Conservation (phyloP, 2,329 filamentous ascomycete species). For the Sporothrix humicola region DNA sequence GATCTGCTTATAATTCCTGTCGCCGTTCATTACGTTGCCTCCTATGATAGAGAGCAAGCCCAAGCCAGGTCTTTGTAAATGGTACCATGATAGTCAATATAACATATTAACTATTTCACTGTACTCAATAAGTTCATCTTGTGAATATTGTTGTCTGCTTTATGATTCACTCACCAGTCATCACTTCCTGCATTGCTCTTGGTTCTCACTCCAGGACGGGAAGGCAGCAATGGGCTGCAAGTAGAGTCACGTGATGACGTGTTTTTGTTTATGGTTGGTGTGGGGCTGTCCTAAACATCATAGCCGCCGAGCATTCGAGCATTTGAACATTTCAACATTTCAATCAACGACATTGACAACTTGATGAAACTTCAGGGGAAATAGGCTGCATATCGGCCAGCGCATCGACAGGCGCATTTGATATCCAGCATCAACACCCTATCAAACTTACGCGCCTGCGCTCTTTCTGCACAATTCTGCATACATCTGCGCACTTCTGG, state of each 20-base stretch:
- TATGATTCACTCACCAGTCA: too few species aligned
- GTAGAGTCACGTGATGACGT: neutral
- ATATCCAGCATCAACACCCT: neutral
- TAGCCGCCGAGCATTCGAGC: neutral
- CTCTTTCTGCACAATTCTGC: neutral
- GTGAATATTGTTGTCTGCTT: too few species aligned
- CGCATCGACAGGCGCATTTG: neutral
- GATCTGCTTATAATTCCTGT: too few species aligned
- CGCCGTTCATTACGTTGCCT: too few species aligned
- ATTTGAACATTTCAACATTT: too few species aligned
- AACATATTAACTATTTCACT: too few species aligned
- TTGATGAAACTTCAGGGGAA: constrained; percentile 8
- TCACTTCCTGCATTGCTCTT: neutral
- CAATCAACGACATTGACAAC: neutral
- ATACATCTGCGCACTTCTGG: neutral
- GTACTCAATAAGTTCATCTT: too few species aligned
- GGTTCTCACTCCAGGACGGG: neutral
- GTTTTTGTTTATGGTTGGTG: neutral
- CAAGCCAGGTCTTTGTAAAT: too few species aligned
- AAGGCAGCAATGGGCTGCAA: neutral
- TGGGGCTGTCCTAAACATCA: neutral
- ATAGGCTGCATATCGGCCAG: constrained; percentile 5
- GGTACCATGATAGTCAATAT: too few species aligned
- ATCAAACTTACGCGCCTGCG: neutral
- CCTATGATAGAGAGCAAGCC: too few species aligned